A percentile compares a stretch with the other conserved stretches of the same genome.
Conservation (phyloP, 352 stramenopile species). For the Thalassiosira sp. region DNA sequence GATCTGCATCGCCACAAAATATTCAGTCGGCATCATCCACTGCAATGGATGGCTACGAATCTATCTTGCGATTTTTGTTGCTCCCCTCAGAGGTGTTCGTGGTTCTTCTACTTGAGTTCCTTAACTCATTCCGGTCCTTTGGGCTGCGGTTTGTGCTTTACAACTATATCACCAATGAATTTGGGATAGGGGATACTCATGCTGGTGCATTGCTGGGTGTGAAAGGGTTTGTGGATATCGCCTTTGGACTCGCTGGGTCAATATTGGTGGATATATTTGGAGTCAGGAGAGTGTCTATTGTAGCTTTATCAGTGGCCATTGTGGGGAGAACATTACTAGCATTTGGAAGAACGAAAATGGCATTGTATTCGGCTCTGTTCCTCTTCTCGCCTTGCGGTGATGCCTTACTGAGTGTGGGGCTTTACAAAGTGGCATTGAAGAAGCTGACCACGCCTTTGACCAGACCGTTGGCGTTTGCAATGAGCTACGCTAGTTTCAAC, state of each 20-base stretch:
- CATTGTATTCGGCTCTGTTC: slow-evolving; percentile 30
- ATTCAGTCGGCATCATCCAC: not conserved
- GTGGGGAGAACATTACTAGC: slow-evolving; percentile 39
- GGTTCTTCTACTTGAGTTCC: slow-evolving; percentile 49
- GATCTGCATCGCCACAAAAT: not conserved
- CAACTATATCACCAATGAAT: slow-evolving; percentile 60
- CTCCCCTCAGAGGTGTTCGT: slow-evolving; percentile 31
- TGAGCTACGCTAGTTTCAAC: slow-evolving; percentile 48
- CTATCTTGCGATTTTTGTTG: slow-evolving; percentile 28
- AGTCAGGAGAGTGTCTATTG: slow-evolving; percentile 28
- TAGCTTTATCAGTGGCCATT: slow-evolving; percentile 36
- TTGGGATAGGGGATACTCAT: slow-evolving; percentile 15
- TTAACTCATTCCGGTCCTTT: slow-evolving; percentile 55
- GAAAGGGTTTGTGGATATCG: slow-evolving; percentile 47
- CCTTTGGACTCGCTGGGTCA: slow-evolving; percentile 26
- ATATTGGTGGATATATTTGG: slow-evolving; percentile 50
- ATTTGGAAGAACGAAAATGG: slow-evolving; percentile 27
- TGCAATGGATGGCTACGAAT: slow-evolving; percentile 17
- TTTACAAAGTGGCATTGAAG: slow-evolving; percentile 56
- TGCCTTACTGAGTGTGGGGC: slow-evolving; percentile 44
- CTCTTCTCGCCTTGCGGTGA: slow-evolving; percentile 46
- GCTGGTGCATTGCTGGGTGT: slow-evolving; percentile 37
- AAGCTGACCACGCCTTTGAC: slow-evolving; percentile 53
- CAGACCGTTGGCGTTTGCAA: slow-evolving; percentile 36
- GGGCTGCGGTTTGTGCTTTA: slow-evolving; percentile 42